Base-by-base conservation (phyloP, 495 filamentous ascomycete species). In the Letharia lupina region DNA sequence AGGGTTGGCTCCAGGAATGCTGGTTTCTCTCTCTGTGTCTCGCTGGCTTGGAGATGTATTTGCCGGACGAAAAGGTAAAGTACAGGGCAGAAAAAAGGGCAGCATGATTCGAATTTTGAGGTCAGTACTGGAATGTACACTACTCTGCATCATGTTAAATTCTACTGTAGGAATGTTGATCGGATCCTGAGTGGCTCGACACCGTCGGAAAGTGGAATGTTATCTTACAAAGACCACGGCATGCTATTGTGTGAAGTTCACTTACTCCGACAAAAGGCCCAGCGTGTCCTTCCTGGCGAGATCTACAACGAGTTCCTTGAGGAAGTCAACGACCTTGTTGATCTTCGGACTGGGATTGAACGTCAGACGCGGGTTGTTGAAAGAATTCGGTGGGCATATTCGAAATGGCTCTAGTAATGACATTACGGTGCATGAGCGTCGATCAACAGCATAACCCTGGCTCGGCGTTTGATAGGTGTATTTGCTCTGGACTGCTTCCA, bases 141-240 rank as follows among this genome's bases (percentile, higher is more conserved):
- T 16, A 41, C 39, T 62, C 18, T 23, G 12, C 10, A 60, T 15
- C 39, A 42, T 68, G 64, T 66, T 75, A 35, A 75, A 23, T 5
- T 54, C 33, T 2, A 45, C 23, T 39, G 45, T 48, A 84, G 84
- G 40, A 93, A 91, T 66, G 88, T 96, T 65, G 89, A 96, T 72
- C 88, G 91, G 42, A 91, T 94, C 54, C 77, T 98, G 28, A 86
- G 76, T 20, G 81, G 81, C 40, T 86, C 89, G 5, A 80, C 80
- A n/a, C 79, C 84, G 3, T 82, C 84, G 0, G 82, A 81, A 47
- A 78, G 83, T 62, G 89, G 87, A 9, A 79, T 88, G 66, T 79
- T 97, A 33, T 84, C 85, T 5, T 96, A 95, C 80, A 93, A 91
- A 73, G 91, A 96, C 69, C 90, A 93, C 69, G 94, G 94, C 39